A percentile compares a stretch with the other conserved stretches of the same genome.
phyloP scores from a whole-genome alignment of 805 yeast species.

The Hanseniaspora lindneri region DNA sequence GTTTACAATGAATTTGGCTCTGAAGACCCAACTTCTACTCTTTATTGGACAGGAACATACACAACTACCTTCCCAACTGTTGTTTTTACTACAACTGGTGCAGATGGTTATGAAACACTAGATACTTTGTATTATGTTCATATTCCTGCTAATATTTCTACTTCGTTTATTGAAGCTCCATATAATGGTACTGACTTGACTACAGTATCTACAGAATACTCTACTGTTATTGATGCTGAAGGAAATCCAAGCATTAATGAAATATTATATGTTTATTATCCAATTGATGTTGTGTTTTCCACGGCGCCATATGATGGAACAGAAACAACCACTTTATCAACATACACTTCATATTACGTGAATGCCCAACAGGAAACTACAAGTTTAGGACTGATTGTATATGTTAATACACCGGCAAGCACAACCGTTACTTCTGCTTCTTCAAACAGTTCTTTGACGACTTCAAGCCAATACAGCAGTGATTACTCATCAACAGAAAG shows the following conservation, averaged over 20 bases:
- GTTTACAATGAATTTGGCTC: not conserved
- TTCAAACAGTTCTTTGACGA: not conserved
- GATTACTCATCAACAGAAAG: too few species aligned
- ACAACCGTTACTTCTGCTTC: not conserved
- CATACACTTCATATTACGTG: not conserved
- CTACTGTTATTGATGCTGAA: not conserved
- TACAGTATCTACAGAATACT: constrained; percentile 1
- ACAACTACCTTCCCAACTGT: constrained; percentile 11
- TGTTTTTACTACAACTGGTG: constrained; percentile 14
- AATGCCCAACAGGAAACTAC: not conserved
- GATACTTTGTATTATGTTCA: constrained; percentile 18
- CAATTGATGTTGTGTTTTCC: not conserved
- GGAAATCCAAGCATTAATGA: not conserved
- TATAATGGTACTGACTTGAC: constrained; percentile 4
- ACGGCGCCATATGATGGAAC: not conserved
- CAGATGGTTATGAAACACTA: constrained; percentile 17
- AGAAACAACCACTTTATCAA: not conserved
- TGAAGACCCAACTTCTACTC: not conserved
- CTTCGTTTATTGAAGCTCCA: constrained; percentile 5
- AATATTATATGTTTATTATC: constrained; percentile 1
- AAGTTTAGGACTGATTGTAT: constrained; percentile 1
- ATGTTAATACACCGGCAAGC: not conserved
- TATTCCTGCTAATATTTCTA: constrained; percentile 16
- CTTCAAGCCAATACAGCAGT: too few species aligned
- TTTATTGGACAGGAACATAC: constrained; percentile 14